A percentile compares a stretch with the other conserved stretches of the same genome.
phyloP scores from a whole-genome alignment of 306 rosid genomes.

The Cucumis hystrix region DNA sequence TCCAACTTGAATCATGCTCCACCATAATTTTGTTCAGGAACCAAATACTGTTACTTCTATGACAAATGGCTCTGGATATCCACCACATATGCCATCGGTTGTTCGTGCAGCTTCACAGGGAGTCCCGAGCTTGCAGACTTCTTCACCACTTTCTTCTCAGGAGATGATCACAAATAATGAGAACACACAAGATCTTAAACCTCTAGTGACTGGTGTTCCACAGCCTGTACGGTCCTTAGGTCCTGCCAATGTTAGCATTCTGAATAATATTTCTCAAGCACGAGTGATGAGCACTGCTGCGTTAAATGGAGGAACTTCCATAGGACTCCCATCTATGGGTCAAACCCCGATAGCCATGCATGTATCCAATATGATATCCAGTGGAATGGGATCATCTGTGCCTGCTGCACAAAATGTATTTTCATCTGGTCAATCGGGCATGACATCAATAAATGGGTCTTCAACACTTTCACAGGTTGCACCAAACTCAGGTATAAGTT shows the following conservation, averaged over 20 bases:
- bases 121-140: constrained; percentile 71
- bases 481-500: constrained; percentile 51
- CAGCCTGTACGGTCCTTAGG: constrained; percentile 69
- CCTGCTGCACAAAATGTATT: constrained; percentile 69
- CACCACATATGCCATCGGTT: constrained; percentile 61
- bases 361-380: constrained; percentile 93
- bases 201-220: constrained; percentile 42
- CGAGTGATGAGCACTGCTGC: constrained; percentile 71
- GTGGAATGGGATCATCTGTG: constrained; percentile 86
- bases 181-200: constrained; percentile 61
- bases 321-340: constrained; percentile 62
- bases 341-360: constrained; percentile 91
- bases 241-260: constrained; percentile 58
- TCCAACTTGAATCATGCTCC: neutral
- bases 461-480: constrained; percentile 65
- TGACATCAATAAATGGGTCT: constrained; percentile 52
- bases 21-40: constrained; percentile 41
- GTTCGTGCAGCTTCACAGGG: constrained; percentile 66
- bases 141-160: constrained; percentile 88
- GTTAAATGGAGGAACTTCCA: constrained; percentile 61
- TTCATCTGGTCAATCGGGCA: constrained; percentile 60
- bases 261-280: constrained; percentile 78
- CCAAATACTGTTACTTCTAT: constrained; percentile 66
- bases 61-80: constrained; percentile 55
- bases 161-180: constrained; percentile 67